These are phyloP conservation scores for Ceratobasidium sp. DNA, from an alignment of 1,284 basidiomycete species.

Conservation along the genomic window DNA sequence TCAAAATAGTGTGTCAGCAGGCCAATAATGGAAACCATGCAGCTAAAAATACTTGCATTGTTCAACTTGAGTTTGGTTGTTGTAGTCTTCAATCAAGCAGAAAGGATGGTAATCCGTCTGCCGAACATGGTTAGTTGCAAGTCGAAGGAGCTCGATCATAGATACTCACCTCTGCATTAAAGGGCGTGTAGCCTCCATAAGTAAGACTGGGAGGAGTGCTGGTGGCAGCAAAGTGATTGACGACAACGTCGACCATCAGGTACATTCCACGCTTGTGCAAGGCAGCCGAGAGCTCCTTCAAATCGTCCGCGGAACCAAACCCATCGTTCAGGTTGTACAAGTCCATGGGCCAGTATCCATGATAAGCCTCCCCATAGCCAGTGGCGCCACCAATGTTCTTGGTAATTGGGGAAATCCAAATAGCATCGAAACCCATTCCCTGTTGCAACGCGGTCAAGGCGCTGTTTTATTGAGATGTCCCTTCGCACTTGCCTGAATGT, in stretches of 20 bases:
- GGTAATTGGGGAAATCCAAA: conserved; percentile 55
- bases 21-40: conserved; percentile 39
- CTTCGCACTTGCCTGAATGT: conserved; percentile 42
- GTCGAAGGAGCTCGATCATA: neutral
- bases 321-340: conserved; percentile 50
- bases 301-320: conserved; percentile 53
- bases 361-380: conserved; percentile 50
- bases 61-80: conserved; percentile 53
- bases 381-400: conserved; percentile 49
- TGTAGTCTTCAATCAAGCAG: conserved; percentile 52
- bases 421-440: conserved; percentile 48
- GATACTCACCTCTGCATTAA: conserved; percentile 43
- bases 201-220: conserved; percentile 35
- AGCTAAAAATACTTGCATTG: conserved; percentile 45
- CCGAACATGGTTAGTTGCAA: neutral
- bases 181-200: conserved; percentile 47
- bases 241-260: conserved; percentile 57
- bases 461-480: neutral
- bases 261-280: conserved; percentile 55
- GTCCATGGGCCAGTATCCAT: conserved; percentile 46
- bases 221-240: conserved; percentile 54
- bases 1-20: conserved; percentile 6
- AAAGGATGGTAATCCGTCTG: conserved; percentile 51
- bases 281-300: conserved; percentile 51
- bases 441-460: neutral